These are phyloP conservation scores for Xylaria sp. DNA, from an alignment of 2,329 filamentous ascomycete genomes.

Conservation along the genomic window DNA sequence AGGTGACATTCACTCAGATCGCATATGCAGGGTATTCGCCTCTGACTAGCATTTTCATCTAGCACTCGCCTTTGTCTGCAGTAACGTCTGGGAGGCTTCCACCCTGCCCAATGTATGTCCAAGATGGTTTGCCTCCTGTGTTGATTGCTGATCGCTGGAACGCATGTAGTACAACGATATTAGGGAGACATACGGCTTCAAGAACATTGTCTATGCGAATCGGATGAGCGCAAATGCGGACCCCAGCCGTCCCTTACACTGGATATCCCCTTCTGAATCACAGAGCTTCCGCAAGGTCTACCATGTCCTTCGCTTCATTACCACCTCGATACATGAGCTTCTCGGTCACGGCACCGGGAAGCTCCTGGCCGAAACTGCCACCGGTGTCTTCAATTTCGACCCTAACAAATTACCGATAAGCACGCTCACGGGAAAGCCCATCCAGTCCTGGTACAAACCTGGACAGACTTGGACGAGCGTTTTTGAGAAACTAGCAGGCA, in stretches of 20 bases:
- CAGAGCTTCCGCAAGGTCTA: conserved; percentile 52
- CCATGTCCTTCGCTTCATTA: conserved; percentile 73
- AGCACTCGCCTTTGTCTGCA: conserved; percentile 58
- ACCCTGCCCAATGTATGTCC: conserved; percentile 57
- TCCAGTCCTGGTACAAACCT: conserved; percentile 68
- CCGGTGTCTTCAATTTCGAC: conserved; percentile 71
- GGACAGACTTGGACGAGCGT: conserved; percentile 72
- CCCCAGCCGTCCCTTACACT: conserved; percentile 47
- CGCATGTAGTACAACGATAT: conserved; percentile 62
- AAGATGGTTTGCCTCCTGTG: not conserved
- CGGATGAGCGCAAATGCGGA: conserved; percentile 63
- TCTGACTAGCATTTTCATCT: not conserved
- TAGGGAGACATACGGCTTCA: conserved; percentile 70
- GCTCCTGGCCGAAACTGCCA: conserved; percentile 65
- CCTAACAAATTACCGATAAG: conserved; percentile 64
- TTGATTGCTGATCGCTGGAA: conserved; percentile 9
- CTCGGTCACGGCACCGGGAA: conserved; percentile 73
- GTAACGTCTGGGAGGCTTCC: conserved; percentile 56
- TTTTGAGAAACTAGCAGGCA: conserved; percentile 68
- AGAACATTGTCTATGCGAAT: conserved; percentile 72
- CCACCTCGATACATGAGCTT: conserved; percentile 76
- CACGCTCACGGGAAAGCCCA: conserved; percentile 64
- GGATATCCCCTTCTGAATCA: conserved; percentile 71
- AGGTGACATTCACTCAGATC: conserved; percentile 53
- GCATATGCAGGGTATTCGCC: conserved; percentile 17